These are phyloP conservation scores for Candida insectorum DNA, from an alignment of 805 yeast genomes.

Conservation along the genomic window DNA sequence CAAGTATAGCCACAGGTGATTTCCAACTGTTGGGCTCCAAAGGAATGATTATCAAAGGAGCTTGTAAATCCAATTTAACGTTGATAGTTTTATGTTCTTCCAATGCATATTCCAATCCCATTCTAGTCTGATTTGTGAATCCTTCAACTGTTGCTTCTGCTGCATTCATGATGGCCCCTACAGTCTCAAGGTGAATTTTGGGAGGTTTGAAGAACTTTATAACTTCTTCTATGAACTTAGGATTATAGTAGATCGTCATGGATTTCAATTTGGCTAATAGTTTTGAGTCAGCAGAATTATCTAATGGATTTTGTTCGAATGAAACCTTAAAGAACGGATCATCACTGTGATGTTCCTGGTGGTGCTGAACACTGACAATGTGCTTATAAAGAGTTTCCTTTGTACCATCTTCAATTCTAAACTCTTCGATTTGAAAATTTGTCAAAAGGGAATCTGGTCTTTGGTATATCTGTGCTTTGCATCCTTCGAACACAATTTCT, in stretches of 20 bases:
- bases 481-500: slow-evolving; percentile 78
- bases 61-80: slow-evolving; percentile 83
- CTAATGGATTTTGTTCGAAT: slow-evolving; percentile 85
- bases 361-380: slow-evolving; percentile 77
- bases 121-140: slow-evolving; percentile 79
- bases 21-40: slow-evolving; percentile 73
- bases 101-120: slow-evolving; percentile 89
- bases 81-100: slow-evolving; percentile 92
- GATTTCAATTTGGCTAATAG: slow-evolving; percentile 73
- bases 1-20: slow-evolving; percentile 86
- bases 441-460: slow-evolving; percentile 75
- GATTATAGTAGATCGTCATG: slow-evolving; percentile 87
- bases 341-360: slow-evolving; percentile 24
- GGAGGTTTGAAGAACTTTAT: slow-evolving; percentile 83
- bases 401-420: slow-evolving; percentile 85
- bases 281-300: slow-evolving; percentile 77
- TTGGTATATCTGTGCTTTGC: slow-evolving; percentile 67
- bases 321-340: slow-evolving; percentile 79
- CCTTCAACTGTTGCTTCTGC: slow-evolving; percentile 96
- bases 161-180: slow-evolving; percentile 86
- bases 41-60: slow-evolving; percentile 88
- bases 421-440: slow-evolving; percentile 72
- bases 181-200: slow-evolving; percentile 76
- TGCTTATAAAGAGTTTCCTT: slow-evolving; percentile 77
- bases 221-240: slow-evolving; percentile 75